Base-by-base conservation (phyloP, 2,329 filamentous ascomycete genomes). In the Colletotrichum tanaceti region DNA sequence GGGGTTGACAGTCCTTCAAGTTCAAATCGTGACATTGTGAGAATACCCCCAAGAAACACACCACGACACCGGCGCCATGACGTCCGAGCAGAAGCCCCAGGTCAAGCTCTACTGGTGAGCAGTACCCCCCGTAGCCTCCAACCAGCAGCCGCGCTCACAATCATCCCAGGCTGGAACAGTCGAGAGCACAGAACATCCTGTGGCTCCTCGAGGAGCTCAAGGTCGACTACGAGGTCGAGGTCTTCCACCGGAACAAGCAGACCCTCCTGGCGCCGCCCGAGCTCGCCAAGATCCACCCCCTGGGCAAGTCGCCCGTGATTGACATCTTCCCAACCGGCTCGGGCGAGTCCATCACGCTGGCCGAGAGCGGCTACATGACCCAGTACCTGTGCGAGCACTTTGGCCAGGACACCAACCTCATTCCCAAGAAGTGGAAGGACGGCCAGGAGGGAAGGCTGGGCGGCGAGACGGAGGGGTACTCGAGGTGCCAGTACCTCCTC, bases 141-240 rank as follows among this genome's bases (percentile, higher is more conserved):
- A 28, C 28, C 3, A 28, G 20, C 5, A 39, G 18, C 4, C 24
- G 47, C 28, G 18, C 65, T 61, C 35, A 71, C 39, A 6, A 7
- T 35, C 41, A 22, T 18, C 49, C n/a, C 72, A 97, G 93, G 93
- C 90, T 97, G 70, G 88, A 95, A 73, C 84, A 91, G 73, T 97
- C 93, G 64, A 91, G 94, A 73, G 89, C 92, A 14, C 93, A 97
- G 79, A 89, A 93, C 71, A 91, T 95, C 67, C 82, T 96, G 52
- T 97, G 93, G 92, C 89, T 97, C 7, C 87, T 97, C 50, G 92
- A 96, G 77, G 93, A 95, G 79, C 89, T 96, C 70, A 86, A 91
- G 50, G 79, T 97, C 41, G 86, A 90, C 35, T 97, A 97, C 80
- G 88, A 94, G 70, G 81, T 98, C 66, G 89, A 95, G 75, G 85